Percentiles rank a stretch among this genome's conserved stretches.
Conservation (phyloP, 306 rosid species). For the Datisca glomerata region DNA sequence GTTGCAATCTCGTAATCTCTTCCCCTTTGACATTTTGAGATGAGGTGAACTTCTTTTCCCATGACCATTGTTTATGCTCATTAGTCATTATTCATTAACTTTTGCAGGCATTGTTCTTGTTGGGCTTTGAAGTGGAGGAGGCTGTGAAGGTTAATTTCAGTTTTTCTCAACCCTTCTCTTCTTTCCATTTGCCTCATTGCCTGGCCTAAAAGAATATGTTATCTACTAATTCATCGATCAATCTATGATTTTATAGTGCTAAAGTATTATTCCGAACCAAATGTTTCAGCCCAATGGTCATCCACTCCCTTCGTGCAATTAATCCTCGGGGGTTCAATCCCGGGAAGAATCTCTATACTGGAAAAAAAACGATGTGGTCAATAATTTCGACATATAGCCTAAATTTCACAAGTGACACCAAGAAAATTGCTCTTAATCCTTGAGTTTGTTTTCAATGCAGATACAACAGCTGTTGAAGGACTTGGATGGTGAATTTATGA, state of each 20-base stretch:
- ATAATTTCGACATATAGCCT: too few species aligned
- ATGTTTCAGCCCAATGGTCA: too few species aligned
- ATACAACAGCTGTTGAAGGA: slow-evolving; percentile 65
- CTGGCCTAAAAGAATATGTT: neutral
- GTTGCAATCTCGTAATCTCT: neutral
- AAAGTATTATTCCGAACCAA: too few species aligned
- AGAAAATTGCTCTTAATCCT: neutral
- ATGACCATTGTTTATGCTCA: too few species aligned
- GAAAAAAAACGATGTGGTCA: neutral
- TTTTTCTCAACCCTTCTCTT: neutral
- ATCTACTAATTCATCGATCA: neutral
- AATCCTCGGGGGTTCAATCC: too few species aligned
- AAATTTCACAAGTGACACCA: too few species aligned
- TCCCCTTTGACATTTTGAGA: neutral
- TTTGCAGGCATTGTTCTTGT: slow-evolving; percentile 60
- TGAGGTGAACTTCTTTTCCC: too few species aligned
- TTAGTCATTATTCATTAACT: neutral
- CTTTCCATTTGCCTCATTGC: neutral
- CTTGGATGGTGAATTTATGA: slow-evolving; percentile 75
- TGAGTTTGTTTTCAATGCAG: slow-evolving; percentile 35
- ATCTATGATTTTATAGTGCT: neutral
- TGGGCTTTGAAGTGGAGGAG: slow-evolving; percentile 77
- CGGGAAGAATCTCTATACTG: neutral
- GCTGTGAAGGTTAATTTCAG: slow-evolving; percentile 39
- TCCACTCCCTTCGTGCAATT: too few species aligned